Evolutionary conservation across 805 yeast species (phyloP).

Genomic region (Candida ortonii): DNA sequence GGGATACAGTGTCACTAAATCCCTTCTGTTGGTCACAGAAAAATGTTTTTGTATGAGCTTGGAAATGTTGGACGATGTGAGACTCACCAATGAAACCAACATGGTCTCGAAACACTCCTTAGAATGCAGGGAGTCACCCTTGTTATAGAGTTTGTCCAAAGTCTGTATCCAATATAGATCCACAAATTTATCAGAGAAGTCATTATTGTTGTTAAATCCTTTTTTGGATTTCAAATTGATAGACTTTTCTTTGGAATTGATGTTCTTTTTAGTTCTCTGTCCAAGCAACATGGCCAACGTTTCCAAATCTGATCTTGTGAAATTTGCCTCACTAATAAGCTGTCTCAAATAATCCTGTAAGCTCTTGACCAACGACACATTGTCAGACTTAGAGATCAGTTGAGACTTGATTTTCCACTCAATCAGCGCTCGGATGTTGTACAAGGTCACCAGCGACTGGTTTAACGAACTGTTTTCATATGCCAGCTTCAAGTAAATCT

Average conservation of each 20-base stretch:
- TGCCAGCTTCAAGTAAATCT: conserved; percentile 45
- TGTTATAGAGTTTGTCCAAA: conserved; percentile 55
- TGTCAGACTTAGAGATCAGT: conserved; percentile 49
- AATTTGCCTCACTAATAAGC: conserved; percentile 45
- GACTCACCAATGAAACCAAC: conserved; percentile 50
- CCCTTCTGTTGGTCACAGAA: conserved; percentile 40
- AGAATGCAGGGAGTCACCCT: conserved; percentile 54
- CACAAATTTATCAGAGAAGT: conserved; percentile 56
- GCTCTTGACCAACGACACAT: conserved; percentile 40
- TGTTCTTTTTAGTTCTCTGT: conserved; percentile 23
- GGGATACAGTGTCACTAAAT: conserved; percentile 47
- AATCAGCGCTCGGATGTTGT: conserved; percentile 48
- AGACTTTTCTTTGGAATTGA: conserved; percentile 21
- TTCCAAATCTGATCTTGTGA: conserved; percentile 44
- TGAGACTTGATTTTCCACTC: conserved; percentile 52
- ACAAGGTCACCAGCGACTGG: conserved; percentile 30
- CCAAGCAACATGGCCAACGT: conserved; percentile 48
- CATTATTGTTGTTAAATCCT: conserved; percentile 6
- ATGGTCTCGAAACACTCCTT: conserved; percentile 45
- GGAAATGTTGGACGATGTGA: conserved; percentile 42
- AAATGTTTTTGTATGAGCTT: conserved; percentile 42
- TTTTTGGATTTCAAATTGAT: conserved; percentile 1
- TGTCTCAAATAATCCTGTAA: conserved; percentile 54
- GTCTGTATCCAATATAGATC: conserved; percentile 54
- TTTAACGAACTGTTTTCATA: conserved; percentile 26